A percentile compares a stretch with the other conserved stretches of the same genome.
Conservation (phyloP, 768 basidiomycete species). For the Lanmaoa rubissima region DNA sequence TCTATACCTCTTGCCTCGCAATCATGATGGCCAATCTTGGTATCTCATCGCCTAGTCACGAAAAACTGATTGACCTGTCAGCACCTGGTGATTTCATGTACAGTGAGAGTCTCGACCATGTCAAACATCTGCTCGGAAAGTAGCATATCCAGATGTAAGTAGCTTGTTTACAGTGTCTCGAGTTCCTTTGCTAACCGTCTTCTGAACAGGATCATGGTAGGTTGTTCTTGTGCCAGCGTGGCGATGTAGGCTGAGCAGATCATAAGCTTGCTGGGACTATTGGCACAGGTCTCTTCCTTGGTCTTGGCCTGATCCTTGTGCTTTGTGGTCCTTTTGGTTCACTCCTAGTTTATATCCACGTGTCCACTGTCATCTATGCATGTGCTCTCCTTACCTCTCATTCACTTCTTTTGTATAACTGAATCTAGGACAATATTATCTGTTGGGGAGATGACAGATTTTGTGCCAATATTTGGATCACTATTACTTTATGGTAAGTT, state of each 20-base stretch:
- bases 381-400: constrained; percentile 6
- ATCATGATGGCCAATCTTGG: neutral
- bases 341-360: constrained; percentile 28
- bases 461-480: constrained; percentile 30
- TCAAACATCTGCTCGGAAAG: constrained; percentile 20
- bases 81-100: constrained; percentile 14
- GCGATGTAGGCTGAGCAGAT: neutral
- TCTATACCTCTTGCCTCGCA: neutral
- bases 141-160: constrained; percentile 23
- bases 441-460: constrained; percentile 31
- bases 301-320: constrained; percentile 30
- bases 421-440: constrained; percentile 26
- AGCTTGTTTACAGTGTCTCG: neutral
- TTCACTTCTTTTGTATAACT: neutral
- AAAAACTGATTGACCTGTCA: neutral
- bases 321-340: constrained; percentile 29
- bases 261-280: constrained; percentile 29
- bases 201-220: constrained; percentile 20
- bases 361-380: constrained; percentile 30
- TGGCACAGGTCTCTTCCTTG: constrained; percentile 33
- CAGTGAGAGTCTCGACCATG: constrained; percentile 11
- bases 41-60: neutral
- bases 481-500: constrained; percentile 27
- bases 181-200: neutral
- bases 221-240: neutral